Conservation (phyloP, 139 green algal species). For the Tetradesmus obliquus region DNA sequence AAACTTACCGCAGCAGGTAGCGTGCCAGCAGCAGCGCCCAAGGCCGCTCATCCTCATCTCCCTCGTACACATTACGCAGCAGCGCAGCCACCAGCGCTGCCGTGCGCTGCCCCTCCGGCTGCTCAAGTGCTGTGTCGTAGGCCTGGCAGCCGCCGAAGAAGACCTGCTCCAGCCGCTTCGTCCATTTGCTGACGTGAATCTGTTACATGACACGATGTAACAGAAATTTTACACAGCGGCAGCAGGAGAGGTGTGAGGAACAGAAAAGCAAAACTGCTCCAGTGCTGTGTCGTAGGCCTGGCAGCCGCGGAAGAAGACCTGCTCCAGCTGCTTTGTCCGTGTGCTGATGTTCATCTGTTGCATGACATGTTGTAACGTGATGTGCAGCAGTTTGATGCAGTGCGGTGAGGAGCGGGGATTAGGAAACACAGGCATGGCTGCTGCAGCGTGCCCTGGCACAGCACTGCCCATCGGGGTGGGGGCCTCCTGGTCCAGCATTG, state of each 20-base stretch:
- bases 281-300: too few relatives aligned
- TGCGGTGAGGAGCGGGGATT: too few relatives aligned
- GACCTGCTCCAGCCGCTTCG: slow-evolving; percentile 61
- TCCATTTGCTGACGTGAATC: slow-evolving; percentile 66
- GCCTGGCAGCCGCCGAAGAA: slow-evolving; percentile 48
- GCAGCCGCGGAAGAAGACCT: too few relatives aligned
- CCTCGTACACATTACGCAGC: slow-evolving; percentile 48
- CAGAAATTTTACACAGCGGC: background rate
- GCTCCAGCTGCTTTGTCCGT: too few relatives aligned
- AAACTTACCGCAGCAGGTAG: slow-evolving; percentile 50
- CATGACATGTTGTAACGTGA: too few relatives aligned
- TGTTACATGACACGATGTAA: slow-evolving; percentile 2
- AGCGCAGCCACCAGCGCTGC: slow-evolving; percentile 5
- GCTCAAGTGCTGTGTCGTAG: slow-evolving; percentile 28
- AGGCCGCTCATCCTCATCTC: slow-evolving; percentile 30
- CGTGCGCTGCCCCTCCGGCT: background rate
- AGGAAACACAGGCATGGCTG: too few relatives aligned
- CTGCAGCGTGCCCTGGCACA: too few relatives aligned
- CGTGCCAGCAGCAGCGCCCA: slow-evolving; percentile 48
- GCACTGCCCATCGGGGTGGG: too few relatives aligned
- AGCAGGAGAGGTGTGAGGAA: background rate
- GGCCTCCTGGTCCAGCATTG: too few relatives aligned
- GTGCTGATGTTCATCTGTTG: background rate
- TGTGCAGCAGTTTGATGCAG: too few relatives aligned
- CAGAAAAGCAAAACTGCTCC: background rate